Evolutionary conservation across 495 filamentous ascomycete genomes (phyloP), one percentile per base, ranked within the genome.

Genomic region (Astrothelium macrocarpum): DNA sequence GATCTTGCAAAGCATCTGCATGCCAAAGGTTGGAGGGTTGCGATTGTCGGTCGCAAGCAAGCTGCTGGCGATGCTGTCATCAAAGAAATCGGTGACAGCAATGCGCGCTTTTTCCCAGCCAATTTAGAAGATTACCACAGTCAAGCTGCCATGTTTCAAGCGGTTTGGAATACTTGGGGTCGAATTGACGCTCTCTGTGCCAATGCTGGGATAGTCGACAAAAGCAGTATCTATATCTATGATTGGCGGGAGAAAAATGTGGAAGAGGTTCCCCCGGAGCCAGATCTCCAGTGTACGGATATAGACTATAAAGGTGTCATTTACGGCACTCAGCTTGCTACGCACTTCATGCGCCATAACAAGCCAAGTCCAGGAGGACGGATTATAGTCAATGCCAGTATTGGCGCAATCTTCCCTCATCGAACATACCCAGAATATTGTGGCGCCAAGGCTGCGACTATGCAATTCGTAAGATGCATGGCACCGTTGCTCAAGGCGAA

Each of bases 301-400:
- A 68, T 77, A 11, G 74, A 77, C 64, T 76, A 72, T 65, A 78
- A 77, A 65, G 76, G 73, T 31, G 71, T 77, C 2, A 64, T 77
- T 4, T 78, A 78, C 61, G 75, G 76, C 25, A 74, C 70, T 0
- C 71, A 74, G 59, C 71, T 78, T 9, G 74, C 76, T 12, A 72
- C 72, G 18, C 74, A 77, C 53, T 78, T 77, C 63, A 78, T 78
- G 76, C 69, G 76, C 31, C 72, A 75, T 64, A 77, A 77, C 58
- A 26, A 29, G 20, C 61, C 64, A 32, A 58, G 61, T 11, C 72
- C 76, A 14, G 74, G 76, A 32, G 72, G 71, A 5, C 73, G 71
- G 32, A 78, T 77, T 58, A 67, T 78, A 12, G 71, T 67, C 1
- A 76, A 75, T 12, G 71, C 69, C 2, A 75, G 73, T 63, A 68